These are phyloP conservation scores for Harringtonia lauricola DNA, from an alignment of 2,329 filamentous ascomycete genomes.

Conservation along the genomic window DNA sequence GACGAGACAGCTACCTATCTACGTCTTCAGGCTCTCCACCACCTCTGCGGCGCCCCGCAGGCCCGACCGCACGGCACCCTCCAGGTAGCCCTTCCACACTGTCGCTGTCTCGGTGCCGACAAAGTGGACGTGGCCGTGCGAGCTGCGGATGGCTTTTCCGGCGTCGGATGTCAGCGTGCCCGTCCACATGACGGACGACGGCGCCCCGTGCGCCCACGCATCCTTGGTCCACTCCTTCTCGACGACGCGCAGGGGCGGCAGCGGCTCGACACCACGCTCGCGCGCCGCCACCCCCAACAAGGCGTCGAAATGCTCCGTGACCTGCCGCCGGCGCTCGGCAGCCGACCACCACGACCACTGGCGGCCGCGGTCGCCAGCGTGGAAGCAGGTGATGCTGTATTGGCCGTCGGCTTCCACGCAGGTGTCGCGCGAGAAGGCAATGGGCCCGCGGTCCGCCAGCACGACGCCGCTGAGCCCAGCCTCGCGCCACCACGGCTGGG, in stretches of 20 bases:
- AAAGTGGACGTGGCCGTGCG: conserved; percentile 28
- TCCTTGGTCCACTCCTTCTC: neutral
- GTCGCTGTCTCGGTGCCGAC: conserved; percentile 40
- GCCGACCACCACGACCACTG: no score
- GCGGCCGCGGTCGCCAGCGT: conserved; percentile 9
- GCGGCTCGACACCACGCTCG: no score
- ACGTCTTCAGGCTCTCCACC: neutral
- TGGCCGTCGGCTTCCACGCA: conserved; percentile 14
- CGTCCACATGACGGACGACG: conserved; percentile 4
- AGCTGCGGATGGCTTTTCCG: conserved; percentile 18
- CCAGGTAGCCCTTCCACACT: conserved; percentile 48
- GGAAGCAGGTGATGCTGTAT: conserved; percentile 28
- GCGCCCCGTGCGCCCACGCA: conserved; percentile 8
- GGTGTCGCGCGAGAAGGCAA: conserved; percentile 3
- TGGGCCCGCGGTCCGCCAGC: conserved; percentile 2
- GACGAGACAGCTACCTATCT: neutral
- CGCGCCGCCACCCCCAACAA: no score
- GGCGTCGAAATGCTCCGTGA: no score
- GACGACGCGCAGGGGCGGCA: no score
- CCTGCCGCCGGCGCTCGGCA: no score
- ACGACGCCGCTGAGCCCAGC: conserved; percentile 30
- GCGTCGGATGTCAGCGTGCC: conserved; percentile 6
- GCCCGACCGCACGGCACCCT: conserved; percentile 40
- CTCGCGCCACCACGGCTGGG: conserved; percentile 25
- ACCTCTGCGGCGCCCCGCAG: conserved; percentile 36